phyloP scores from a whole-genome alignment of 2,329 filamentous ascomycete genomes.

The Teratosphaeria zuluensis region DNA sequence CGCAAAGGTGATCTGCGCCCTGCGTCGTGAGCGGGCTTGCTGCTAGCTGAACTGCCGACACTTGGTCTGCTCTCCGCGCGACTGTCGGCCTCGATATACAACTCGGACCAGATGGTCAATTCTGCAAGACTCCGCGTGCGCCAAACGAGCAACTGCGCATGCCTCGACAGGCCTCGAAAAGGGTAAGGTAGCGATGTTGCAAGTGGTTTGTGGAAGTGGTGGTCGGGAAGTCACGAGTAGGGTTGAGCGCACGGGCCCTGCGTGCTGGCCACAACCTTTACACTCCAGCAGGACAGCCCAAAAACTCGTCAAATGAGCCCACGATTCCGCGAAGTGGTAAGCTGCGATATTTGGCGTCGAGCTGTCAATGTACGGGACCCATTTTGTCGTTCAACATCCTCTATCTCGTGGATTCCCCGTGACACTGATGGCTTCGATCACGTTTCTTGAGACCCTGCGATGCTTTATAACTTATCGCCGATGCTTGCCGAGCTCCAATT shows the following conservation, averaged over 20 bases:
- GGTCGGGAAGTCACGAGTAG: neutral
- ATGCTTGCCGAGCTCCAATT: neutral
- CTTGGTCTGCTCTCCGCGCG: neutral
- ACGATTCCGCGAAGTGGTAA: neutral
- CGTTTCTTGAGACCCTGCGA: neutral
- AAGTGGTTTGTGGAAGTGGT: neutral
- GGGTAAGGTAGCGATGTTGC: neutral
- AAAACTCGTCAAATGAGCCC: neutral
- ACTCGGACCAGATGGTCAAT: neutral
- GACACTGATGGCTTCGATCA: neutral
- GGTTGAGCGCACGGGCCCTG: neutral
- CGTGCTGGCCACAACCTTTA: neutral
- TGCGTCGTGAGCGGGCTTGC: neutral
- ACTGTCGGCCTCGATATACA: neutral
- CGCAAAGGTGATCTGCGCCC: neutral
- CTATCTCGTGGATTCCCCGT: neutral
- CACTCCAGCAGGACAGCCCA: neutral
- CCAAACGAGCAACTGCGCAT: neutral
- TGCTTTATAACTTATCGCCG: neutral
- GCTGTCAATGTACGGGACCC: neutral
- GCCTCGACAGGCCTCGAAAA: neutral
- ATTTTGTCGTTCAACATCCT: neutral
- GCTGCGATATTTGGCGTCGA: neutral
- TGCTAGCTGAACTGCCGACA: neutral
- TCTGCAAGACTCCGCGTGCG: neutral